Conservation (phyloP, 192 early-diverging fungal genomes). For the Jimgerdemannia flammicorona region DNA sequence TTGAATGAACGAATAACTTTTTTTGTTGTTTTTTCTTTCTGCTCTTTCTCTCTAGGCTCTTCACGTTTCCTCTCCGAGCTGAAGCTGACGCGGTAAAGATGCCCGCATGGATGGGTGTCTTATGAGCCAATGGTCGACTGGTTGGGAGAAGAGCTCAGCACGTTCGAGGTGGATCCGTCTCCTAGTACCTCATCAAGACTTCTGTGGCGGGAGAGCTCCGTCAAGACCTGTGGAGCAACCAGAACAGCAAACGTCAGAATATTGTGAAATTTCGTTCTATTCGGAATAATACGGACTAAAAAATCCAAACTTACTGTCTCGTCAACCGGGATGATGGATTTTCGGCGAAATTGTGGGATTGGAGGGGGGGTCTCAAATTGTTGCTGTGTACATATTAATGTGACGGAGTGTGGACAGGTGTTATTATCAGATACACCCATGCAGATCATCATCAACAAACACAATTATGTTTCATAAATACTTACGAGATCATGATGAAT, state of each 20-base stretch:
- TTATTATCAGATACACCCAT: too few species aligned
- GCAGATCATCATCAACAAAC: neutral
- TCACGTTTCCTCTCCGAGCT: neutral
- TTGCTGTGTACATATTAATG: conserved; percentile 16
- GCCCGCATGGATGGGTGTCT: neutral
- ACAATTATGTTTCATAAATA: neutral
- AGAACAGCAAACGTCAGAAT: neutral
- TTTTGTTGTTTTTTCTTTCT: neutral
- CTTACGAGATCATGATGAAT: conserved; percentile 12
- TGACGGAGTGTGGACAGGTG: neutral
- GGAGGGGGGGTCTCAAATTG: conserved; percentile 30
- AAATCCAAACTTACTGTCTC: conserved; percentile 25
- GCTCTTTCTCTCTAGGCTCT: neutral
- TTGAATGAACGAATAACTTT: neutral
- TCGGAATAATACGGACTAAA: neutral
- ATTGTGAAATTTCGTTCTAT: neutral
- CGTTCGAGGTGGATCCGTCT: neutral
- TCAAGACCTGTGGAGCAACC: conserved; percentile 26
- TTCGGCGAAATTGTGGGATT: conserved; percentile 48
- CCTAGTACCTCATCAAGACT: conserved; percentile 51
- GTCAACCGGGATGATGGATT: conserved; percentile 60
- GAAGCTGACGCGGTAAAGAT: neutral
- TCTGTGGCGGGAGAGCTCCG: conserved; percentile 49
- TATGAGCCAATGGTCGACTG: neutral
- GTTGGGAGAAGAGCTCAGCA: neutral